These are phyloP conservation scores for Suillus variegatus DNA, from an alignment of 768 basidiomycete genomes.

Conservation along the genomic window DNA sequence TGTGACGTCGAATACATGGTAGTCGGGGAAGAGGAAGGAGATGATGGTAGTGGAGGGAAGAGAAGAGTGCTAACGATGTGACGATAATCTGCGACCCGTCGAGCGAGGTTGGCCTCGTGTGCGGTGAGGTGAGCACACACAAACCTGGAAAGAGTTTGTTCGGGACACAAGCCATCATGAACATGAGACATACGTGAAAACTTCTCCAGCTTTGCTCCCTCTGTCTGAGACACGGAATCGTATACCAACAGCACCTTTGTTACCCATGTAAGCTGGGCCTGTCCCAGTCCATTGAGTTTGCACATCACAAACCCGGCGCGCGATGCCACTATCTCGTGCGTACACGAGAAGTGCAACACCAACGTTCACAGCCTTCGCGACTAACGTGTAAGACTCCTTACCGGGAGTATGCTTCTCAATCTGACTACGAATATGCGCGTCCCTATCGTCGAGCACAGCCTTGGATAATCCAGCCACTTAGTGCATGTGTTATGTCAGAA, in stretches of 20 bases:
- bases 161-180: conserved; percentile 1
- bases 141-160: conserved; percentile 54
- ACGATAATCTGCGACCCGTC: conserved; percentile 75
- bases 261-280: conserved; percentile 80
- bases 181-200: conserved; percentile 67
- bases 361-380: conserved; percentile 80
- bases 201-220: conserved; percentile 64
- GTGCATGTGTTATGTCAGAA: conserved; percentile 4
- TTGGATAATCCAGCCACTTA: conserved; percentile 79
- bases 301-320: conserved; percentile 60
- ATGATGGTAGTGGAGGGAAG: conserved; percentile 57
- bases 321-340: conserved; percentile 69
- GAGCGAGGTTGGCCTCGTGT: conserved; percentile 62
- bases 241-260: conserved; percentile 93
- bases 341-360: conserved; percentile 90
- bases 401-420: conserved; percentile 72
- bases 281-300: conserved; percentile 77
- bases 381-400: conserved; percentile 73
- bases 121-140: conserved; percentile 92
- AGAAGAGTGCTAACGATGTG: conserved; percentile 81
- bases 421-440: conserved; percentile 71
- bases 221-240: conserved; percentile 70
- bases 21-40: conserved; percentile 41
- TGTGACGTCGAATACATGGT: conserved; percentile 86
- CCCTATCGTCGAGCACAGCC: conserved; percentile 65